Evolutionary conservation across 352 stramenopile species (phyloP).

Genomic region (Globisporangium cederbergense): DNA sequence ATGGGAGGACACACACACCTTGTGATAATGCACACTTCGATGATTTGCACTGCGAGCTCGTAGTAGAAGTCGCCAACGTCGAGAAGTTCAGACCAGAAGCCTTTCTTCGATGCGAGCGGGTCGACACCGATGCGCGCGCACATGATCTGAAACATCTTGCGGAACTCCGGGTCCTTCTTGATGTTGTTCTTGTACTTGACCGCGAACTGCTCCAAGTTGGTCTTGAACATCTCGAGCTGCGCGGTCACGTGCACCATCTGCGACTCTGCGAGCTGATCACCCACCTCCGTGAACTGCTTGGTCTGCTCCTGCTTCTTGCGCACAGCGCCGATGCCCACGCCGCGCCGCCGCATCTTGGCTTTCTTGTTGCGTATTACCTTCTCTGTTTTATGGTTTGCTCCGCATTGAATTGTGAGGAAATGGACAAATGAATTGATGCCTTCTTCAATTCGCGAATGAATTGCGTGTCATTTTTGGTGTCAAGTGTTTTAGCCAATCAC

Average conservation of each 20-base stretch:
- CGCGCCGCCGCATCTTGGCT: constrained; percentile 49
- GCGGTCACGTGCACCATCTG: constrained; percentile 78
- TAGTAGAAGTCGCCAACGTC: constrained; percentile 99
- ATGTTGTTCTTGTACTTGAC: constrained; percentile 94
- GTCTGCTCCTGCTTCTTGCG: constrained; percentile 87
- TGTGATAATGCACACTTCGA: constrained; percentile 96
- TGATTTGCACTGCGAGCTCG: constrained; percentile 98
- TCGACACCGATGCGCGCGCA: constrained; percentile 96
- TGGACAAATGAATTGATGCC: constrained; percentile 18
- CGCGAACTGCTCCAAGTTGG: constrained; percentile 91
- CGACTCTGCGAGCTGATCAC: constrained; percentile 75
- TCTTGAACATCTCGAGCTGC: constrained; percentile 89
- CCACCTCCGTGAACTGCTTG: constrained; percentile 84
- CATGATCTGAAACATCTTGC: constrained; percentile 94
- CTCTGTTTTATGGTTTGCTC: background rate
- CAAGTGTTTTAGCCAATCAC: constrained; percentile 55
- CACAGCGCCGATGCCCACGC: constrained; percentile 81
- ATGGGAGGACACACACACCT: constrained; percentile 24
- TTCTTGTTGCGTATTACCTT: background rate
- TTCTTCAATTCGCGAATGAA: constrained; percentile 7
- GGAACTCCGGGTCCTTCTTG: constrained; percentile 93
- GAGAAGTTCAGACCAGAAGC: constrained; percentile 96
- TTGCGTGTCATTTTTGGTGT: constrained; percentile 7
- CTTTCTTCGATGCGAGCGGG: constrained; percentile 96
- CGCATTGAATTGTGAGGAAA: background rate